Base-by-base conservation (phyloP, 176 grass and related monocot genomes). In the Aegilops speltoides region DNA sequence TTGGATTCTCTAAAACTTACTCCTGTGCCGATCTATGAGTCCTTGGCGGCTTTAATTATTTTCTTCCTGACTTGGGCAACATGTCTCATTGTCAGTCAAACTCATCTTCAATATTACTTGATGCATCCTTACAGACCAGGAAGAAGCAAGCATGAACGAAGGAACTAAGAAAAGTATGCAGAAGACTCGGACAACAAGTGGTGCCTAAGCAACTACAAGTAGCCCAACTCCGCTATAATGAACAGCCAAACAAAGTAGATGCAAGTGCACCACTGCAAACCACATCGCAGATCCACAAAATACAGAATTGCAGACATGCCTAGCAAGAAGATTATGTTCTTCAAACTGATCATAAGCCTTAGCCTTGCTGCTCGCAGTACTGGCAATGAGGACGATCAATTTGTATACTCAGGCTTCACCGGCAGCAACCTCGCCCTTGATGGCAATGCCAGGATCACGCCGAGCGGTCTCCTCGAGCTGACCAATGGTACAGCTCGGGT, bases 381-480 rank as follows among this genome's bases (percentile, higher is more conserved):
- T 68, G 64, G 10, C 43, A 31, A 24, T 10, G 57, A 0, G 73
- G 82, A 46, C 4, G 26, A 32, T 20, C 66, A 23, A 11, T 41
- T 86, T 56, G 54, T 80, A 20, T 80, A 86, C 85, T 46, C 40
- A 0, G 66, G 85, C 66, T 86, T 86, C 77, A 13, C 4, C 1
- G 19, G 66, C 25, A 20, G 32, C 38, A 80, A 80, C 77, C 66
- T 86, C 34, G 45, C 66, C 52, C 7, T 86, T 7, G 76, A 86
- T n/a, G 66, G 25, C 2, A 24, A 52, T 7, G 85, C 77, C 2
- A 80, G 16, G 29, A 29, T 80, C 54, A 86, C 3, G 22, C 5
- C 66, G 0, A 29, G 34, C 26, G 65, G 84, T 4, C 50, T 86
- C 16, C 84, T 86, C 4, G 50, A 86, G 65, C 76, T 86, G 2